Evolutionary conservation across 306 rosid genomes (phyloP).

Genomic region (Ochetophila trinervis): DNA sequence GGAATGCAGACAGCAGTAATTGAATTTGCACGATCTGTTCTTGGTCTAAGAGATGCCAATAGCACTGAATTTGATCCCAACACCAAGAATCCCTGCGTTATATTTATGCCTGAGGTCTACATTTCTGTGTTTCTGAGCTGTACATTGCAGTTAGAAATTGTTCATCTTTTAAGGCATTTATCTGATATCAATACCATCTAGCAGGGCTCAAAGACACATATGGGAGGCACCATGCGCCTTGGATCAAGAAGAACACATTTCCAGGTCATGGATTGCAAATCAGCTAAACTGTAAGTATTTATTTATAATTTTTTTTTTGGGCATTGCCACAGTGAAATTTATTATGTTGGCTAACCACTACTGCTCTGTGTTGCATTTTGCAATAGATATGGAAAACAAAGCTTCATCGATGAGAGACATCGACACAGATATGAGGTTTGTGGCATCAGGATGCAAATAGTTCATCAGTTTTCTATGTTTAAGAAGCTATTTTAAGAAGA

Average conservation of each 20-base stretch:
- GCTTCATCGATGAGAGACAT: conserved; percentile 40
- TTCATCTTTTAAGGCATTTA: background rate
- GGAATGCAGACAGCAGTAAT: conserved; percentile 97
- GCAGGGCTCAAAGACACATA: conserved; percentile 91
- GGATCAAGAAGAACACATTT: conserved; percentile 91
- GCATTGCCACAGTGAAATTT: background rate
- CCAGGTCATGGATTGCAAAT: conserved; percentile 62
- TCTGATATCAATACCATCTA: conserved; percentile 16
- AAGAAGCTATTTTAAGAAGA: background rate
- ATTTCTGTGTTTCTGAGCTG: background rate
- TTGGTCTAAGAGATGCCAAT: conserved; percentile 70
- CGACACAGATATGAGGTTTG: conserved; percentile 55
- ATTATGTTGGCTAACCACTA: conserved; percentile 10
- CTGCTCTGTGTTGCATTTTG: conserved; percentile 2
- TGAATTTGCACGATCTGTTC: conserved; percentile 78
- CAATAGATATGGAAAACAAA: conserved; percentile 41
- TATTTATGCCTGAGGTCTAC: conserved; percentile 92
- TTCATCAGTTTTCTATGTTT: background rate
- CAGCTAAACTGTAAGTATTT: conserved; percentile 73
- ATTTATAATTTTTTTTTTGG: background rate
- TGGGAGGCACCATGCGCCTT: conserved; percentile 99
- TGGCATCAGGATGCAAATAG: background rate
- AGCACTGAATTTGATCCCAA: conserved; percentile 81
- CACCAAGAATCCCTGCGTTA: conserved; percentile 73
- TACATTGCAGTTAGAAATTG: background rate